Evolutionary conservation across 1,284 basidiomycete species (phyloP), one percentile per base, ranked within the genome.

Genomic region (Leccinum pachyderme): DNA sequence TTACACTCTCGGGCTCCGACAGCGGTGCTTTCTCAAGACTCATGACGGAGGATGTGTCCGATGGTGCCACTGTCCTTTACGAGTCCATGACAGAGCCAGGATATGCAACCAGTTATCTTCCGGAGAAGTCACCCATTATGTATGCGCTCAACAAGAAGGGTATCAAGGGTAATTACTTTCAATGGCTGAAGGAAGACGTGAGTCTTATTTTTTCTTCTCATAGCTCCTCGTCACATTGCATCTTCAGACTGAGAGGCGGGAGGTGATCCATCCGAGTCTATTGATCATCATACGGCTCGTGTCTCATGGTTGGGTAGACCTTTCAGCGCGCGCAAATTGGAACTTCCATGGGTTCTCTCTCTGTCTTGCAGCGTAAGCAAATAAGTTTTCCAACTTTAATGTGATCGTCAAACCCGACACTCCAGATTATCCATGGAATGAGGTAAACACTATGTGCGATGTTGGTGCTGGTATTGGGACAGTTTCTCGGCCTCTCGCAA

Each of bases 381-480:
- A 49, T 2, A 12, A 1, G 5, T 8, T 3, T 7, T 3, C 48
- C 22, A 11, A 9, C 49, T 39, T 48, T 5, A 7, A 35, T 15
- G 15, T 27, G 15, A n/a, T 1, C 6, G 1, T 18, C 29, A 44
- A 47, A 12, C 4, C 5, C 13, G 13, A 29, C 11, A 4, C 35
- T 32, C n/a, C 24, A 67, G 65, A 69, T 29, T 80, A 77, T 61
- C 76, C 79, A 9, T 83, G 79, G 81, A 56, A 64, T 24, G 61
- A 64, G 7, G 64, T 78, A 1, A 67, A 75, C 0, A 72, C 69
- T 0, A 58, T 84, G 7, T 78, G 76, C 32, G 82, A 83, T 61
- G 69, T 84, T 8, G 81, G 78, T 3, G 73, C 77, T 0, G 76
- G 80, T 2, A 64, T 75, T 28, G 81, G 82, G 0, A 62, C 72